phyloP scores from a whole-genome alignment of 306 rosid genomes.

The Cercis canadensis region DNA sequence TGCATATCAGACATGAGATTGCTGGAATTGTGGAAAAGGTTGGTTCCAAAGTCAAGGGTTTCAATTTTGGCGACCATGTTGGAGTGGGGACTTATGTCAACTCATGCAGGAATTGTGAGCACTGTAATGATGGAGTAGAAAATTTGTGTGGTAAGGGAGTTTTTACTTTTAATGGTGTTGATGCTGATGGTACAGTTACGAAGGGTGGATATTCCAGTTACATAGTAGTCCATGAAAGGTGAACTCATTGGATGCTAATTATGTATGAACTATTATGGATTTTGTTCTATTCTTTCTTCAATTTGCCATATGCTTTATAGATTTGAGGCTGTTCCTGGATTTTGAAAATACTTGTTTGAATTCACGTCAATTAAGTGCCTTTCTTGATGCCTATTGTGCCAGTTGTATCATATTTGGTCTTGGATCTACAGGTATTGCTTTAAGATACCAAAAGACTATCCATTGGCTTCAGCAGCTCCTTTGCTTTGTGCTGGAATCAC shows the following conservation, averaged over 20 bases:
- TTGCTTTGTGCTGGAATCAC: constrained; percentile 94
- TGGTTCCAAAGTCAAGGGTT: constrained; percentile 62
- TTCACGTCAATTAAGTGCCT: too few relatives aligned
- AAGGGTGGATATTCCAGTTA: constrained; percentile 84
- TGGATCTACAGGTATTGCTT: constrained; percentile 74
- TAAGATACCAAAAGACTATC: constrained; percentile 71
- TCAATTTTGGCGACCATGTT: constrained; percentile 79
- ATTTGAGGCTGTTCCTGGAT: too few relatives aligned
- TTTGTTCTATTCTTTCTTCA: too few relatives aligned
- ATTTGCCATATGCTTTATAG: too few relatives aligned
- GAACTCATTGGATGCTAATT: constrained; percentile 9
- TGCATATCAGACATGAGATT: constrained; percentile 71
- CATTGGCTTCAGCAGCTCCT: constrained; percentile 91
- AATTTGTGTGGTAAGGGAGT: constrained; percentile 61
- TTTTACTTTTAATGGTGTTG: constrained; percentile 63
- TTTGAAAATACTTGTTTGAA: too few relatives aligned
- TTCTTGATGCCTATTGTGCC: too few relatives aligned
- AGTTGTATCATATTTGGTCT: constrained; percentile 30
- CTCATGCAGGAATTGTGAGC: constrained; percentile 82
- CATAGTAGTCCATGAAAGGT: constrained; percentile 81
- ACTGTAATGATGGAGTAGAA: constrained; percentile 63
- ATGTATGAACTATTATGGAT: background rate
- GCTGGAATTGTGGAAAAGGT: constrained; percentile 72
- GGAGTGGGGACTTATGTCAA: constrained; percentile 86
- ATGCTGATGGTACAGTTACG: constrained; percentile 75